These are phyloP conservation scores for Mucor circinelloides DNA, from an alignment of 371 early-diverging fungal species.

Conservation along the genomic window DNA sequence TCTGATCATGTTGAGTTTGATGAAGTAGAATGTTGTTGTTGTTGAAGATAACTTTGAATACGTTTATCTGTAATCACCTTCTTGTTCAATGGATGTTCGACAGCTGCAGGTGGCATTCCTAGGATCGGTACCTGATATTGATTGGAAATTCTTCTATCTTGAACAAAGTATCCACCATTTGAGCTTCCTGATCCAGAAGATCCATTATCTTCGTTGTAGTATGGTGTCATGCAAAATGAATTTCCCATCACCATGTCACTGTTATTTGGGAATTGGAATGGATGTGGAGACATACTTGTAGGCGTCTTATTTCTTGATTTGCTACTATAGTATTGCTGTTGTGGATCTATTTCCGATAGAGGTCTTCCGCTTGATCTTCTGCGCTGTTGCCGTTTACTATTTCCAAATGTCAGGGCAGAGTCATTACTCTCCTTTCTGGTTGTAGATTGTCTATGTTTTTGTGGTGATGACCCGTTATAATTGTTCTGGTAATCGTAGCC, in stretches of 20 bases:
- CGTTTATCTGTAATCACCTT: slow-evolving; percentile 39
- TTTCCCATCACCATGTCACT: background rate
- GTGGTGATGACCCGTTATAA: background rate
- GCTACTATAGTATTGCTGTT: background rate
- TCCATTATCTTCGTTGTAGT: slow-evolving; percentile 10
- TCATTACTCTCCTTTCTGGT: slow-evolving; percentile 19
- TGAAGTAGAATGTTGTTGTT: slow-evolving; percentile 6
- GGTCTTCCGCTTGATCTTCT: slow-evolving; percentile 15
- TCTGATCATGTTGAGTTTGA: background rate
- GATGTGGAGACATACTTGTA: slow-evolving; percentile 18
- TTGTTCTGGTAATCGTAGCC: background rate
- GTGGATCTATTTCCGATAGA: slow-evolving; percentile 10
- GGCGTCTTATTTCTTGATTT: slow-evolving; percentile 13
- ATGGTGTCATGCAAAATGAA: slow-evolving; percentile 25
- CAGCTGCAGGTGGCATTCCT: slow-evolving; percentile 13
- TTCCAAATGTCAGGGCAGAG: slow-evolving; percentile 21
- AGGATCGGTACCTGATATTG: slow-evolving; percentile 14
- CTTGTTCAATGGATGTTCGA: slow-evolving; percentile 36
- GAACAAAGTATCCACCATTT: background rate
- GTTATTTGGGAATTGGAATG: slow-evolving; percentile 9
- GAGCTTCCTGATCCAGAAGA: slow-evolving; percentile 3
- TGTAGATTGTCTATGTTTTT: background rate
- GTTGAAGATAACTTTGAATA: slow-evolving; percentile 36
- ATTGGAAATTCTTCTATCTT: background rate
- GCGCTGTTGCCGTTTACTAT: background rate